Base-by-base conservation (phyloP, 2,329 filamentous ascomycete species). In the Rosellinia necatrix region DNA sequence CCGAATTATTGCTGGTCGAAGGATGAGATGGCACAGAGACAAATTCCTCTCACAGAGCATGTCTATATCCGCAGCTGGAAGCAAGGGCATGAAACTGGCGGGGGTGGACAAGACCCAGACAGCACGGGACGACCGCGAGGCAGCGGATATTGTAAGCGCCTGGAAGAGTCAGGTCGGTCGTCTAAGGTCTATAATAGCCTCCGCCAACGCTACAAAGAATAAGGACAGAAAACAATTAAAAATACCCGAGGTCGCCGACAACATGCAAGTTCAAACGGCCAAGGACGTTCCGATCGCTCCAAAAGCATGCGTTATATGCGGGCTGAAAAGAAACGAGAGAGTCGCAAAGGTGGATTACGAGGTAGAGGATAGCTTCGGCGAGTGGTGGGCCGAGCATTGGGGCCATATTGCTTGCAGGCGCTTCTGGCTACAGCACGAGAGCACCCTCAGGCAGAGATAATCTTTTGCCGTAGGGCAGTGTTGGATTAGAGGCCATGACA, bases 331-430 rank as follows among this genome's bases (percentile, higher is more conserved):
- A 61, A 91, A 96, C 35, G 93, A 97, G 75, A 82, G 93, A 46
- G 79, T 97, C 9, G 72, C 76, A 17, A 91, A 87, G 68, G 82
- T 94, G 29, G 92, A 96, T 67, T 77, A 86, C 49, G 81, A 87
- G 22, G 85, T 96, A 7, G 87, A 93, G 66, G 93, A 97, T 72
- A 92, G 89, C 71, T 97, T 97, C 77, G 92, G 91, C 10, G 93
- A 97, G 76, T 97, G 92, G 91, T 97, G 93, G 93, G 79, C 89
- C 37, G 92, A 97, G 41, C 88, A 93, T 71, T 92, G 91, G 88
- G 91, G 88, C 0, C 89, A 92, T 73, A 78, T 84, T 59, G 83
- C 84, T 17, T 97, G 93, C 74, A 84, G 84, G 70, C 88, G 89
- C 60, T 96, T 96, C 68, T 97, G 93, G 93, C 76, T 88, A 56